Conservation (phyloP, 768 basidiomycete species). For the Lactarius pseudohatsudake region DNA sequence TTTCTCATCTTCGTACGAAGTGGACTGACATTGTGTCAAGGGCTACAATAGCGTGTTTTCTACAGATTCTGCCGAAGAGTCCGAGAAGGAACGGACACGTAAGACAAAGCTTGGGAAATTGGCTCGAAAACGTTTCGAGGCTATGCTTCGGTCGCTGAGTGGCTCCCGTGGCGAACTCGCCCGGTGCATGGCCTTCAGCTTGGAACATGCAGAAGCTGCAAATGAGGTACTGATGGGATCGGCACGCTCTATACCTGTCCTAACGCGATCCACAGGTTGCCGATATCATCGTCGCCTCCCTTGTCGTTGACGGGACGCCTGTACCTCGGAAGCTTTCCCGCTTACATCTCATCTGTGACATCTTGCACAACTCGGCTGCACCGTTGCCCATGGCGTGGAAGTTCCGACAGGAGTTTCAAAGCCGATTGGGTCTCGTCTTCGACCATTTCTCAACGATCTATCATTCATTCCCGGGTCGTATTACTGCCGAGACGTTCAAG, state of each 20-base stretch:
- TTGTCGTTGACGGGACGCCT: conserved; percentile 87
- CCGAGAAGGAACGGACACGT: conserved; percentile 77
- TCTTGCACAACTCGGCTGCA: conserved; percentile 95
- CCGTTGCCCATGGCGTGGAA: conserved; percentile 96
- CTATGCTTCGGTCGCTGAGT: conserved; percentile 82
- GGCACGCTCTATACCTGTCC: background rate
- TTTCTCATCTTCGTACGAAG: background rate
- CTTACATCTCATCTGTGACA: conserved; percentile 94
- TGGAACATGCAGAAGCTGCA: conserved; percentile 95
- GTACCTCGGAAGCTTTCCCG: conserved; percentile 98
- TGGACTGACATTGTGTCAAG: conserved; percentile 39
- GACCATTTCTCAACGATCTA: conserved; percentile 94
- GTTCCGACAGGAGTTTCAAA: conserved; percentile 92
- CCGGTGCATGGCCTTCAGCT: conserved; percentile 94
- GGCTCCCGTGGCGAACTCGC: conserved; percentile 90
- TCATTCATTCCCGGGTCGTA: conserved; percentile 92
- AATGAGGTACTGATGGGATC: conserved; percentile 61
- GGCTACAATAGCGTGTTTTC: conserved; percentile 88
- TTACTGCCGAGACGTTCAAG: conserved; percentile 96
- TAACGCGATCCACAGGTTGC: conserved; percentile 56
- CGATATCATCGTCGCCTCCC: conserved; percentile 86
- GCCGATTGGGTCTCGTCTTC: conserved; percentile 88
- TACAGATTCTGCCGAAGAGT: conserved; percentile 92
- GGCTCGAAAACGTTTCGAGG: conserved; percentile 83
- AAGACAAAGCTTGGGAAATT: conserved; percentile 78